Evolutionary conservation across 2,329 filamentous ascomycete genomes (phyloP).

Genomic region (Stachybotrys chlorohalonatus): DNA sequence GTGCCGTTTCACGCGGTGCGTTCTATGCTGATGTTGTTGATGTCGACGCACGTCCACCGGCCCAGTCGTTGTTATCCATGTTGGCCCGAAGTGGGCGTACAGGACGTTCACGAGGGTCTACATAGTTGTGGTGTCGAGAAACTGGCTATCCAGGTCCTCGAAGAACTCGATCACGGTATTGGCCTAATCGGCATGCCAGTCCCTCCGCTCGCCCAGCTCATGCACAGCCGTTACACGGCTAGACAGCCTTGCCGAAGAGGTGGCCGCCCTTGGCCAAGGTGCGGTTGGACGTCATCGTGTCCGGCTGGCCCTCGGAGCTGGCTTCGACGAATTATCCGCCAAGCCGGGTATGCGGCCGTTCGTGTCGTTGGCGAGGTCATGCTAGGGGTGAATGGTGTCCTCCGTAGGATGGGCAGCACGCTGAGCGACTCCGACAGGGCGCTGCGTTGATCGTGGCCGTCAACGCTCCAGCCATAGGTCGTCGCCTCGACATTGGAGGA

Average conservation of each 20-base stretch:
- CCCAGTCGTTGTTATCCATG: conserved; percentile 60
- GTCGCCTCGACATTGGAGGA: conserved; percentile 9
- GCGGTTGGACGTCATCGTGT: conserved; percentile 59
- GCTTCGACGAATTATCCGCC: conserved; percentile 62
- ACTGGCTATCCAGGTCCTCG: conserved; percentile 51
- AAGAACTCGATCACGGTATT: conserved; percentile 64
- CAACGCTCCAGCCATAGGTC: neutral
- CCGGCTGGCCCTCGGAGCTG: conserved; percentile 63
- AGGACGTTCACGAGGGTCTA: conserved; percentile 63
- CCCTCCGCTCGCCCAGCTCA: conserved; percentile 55
- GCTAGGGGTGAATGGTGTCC: conserved; percentile 54
- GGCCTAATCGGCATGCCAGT: conserved; percentile 60
- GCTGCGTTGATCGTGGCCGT: too few relatives aligned
- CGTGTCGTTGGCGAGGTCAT: conserved; percentile 46
- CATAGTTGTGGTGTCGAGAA: conserved; percentile 61
- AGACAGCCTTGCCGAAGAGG: conserved; percentile 51
- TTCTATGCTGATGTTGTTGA: conserved; percentile 57
- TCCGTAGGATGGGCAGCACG: too few relatives aligned
- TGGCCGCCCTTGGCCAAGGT: conserved; percentile 61
- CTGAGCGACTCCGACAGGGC: too few relatives aligned
- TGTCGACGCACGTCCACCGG: conserved; percentile 60
- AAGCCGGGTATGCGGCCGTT: conserved; percentile 57
- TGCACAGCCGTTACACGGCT: conserved; percentile 42
- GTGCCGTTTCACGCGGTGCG: conserved; percentile 42
- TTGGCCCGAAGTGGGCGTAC: conserved; percentile 53